A percentile compares a stretch with the other conserved stretches of the same genome.
Evolutionary conservation across 306 rosid genomes (phyloP).

Genomic region (Astragalus membranaceus): DNA sequence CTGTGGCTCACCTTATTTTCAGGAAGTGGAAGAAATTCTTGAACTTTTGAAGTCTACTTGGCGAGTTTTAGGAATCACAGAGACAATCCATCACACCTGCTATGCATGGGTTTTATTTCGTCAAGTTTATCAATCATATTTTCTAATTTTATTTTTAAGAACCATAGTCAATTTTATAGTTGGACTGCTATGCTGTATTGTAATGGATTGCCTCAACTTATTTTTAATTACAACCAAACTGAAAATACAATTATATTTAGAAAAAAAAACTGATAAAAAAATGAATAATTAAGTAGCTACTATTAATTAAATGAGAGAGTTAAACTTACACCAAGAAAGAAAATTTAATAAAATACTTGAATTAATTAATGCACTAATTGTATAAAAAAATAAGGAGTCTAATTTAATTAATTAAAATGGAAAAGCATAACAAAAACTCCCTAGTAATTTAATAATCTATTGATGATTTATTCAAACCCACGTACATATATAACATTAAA

Average conservation of each 20-base stretch:
- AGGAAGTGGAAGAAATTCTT: conserved; percentile 97
- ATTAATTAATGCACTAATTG: too few species aligned
- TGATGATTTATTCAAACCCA: too few species aligned
- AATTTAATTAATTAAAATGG: too few species aligned
- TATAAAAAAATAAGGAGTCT: too few species aligned
- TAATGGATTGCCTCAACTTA: not conserved
- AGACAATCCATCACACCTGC: conserved; percentile 92
- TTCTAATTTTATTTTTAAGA: not conserved
- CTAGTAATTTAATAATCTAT: too few species aligned
- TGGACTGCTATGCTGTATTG: conserved; percentile 4
- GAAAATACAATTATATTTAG: not conserved
- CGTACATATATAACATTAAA: too few species aligned
- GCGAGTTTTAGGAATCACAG: conserved; percentile 95
- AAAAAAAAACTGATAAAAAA: too few species aligned
- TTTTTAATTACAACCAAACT: not conserved
- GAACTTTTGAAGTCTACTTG: conserved; percentile 96
- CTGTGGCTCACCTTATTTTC: conserved; percentile 28
- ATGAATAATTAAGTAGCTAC: too few species aligned
- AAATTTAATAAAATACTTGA: too few species aligned
- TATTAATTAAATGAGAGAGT: too few species aligned
- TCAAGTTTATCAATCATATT: conserved; percentile 50
- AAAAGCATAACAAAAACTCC: too few species aligned
- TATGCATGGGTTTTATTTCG: conserved; percentile 97
- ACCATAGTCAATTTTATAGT: not conserved
- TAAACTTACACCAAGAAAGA: too few species aligned